phyloP scores from a whole-genome alignment of 495 filamentous ascomycete species.

The Hypoxylon crocopeplum region DNA sequence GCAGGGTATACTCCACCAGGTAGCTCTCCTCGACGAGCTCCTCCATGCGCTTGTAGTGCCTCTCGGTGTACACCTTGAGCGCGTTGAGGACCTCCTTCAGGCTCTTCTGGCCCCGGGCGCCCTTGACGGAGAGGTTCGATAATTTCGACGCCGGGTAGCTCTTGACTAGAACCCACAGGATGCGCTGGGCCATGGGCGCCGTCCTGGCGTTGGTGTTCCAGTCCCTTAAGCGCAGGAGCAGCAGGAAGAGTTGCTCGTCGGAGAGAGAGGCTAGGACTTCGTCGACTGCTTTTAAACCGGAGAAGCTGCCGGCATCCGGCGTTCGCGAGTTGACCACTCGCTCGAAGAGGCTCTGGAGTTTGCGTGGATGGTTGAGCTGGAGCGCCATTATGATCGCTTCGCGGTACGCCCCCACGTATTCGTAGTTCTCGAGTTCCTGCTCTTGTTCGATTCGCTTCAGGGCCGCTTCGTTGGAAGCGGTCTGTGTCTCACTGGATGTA shows the following conservation, averaged over 20 bases:
- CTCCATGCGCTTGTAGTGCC: conserved; percentile 86
- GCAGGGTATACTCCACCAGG: conserved; percentile 87
- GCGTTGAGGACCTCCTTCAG: conserved; percentile 84
- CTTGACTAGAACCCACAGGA: conserved; percentile 80
- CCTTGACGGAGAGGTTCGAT: conserved; percentile 61
- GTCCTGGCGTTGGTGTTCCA: conserved; percentile 97
- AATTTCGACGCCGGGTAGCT: conserved; percentile 78
- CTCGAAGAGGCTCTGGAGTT: conserved; percentile 83
- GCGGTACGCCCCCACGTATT: conserved; percentile 82
- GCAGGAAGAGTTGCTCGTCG: conserved; percentile 79
- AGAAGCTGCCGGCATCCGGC: conserved; percentile 68
- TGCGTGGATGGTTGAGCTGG: conserved; percentile 88
- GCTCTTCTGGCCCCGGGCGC: conserved; percentile 68
- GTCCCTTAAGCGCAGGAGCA: conserved; percentile 82
- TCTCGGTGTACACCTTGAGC: conserved; percentile 84
- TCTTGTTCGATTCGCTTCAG: conserved; percentile 88
- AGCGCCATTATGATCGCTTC: conserved; percentile 92
- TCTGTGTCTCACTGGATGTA: conserved; percentile 81
- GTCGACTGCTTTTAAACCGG: conserved; percentile 81
- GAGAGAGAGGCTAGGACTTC: conserved; percentile 79
- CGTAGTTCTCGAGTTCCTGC: conserved; percentile 90
- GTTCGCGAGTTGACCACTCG: conserved; percentile 71
- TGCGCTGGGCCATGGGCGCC: conserved; percentile 82
- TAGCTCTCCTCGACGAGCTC: conserved; percentile 94
- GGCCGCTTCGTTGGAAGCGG: conserved; percentile 69